Evolutionary conservation across 2,329 filamentous ascomycete species (phyloP), one percentile per base, ranked within the genome.

Genomic region (Trichothecium sympodiale): DNA sequence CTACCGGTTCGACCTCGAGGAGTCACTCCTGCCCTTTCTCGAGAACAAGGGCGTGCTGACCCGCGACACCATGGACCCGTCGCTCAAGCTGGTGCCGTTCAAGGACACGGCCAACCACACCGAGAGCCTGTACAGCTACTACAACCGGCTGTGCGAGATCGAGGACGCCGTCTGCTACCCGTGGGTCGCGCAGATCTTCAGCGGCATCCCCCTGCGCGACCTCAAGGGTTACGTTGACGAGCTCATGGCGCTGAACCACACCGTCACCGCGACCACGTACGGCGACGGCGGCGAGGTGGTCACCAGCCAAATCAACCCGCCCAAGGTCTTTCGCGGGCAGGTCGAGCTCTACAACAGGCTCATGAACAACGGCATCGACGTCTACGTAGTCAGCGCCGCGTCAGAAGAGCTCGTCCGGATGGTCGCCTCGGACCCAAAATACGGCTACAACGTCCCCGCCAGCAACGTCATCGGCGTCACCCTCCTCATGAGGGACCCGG

Each of bases 191-290:
- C 58, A 65, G 39, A 51, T 62, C 38, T 65, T 59, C 34, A 52
- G 54, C 29, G 62, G 60, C 17, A 47, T 65, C 25, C 53, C 61
- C 1, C 53, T 71, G 36, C 54, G 61, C 35, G 56, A 66, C 40
- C 55, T 66, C 26, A 64, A 63, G 47, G 58, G 55, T 39, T 61
- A 63, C 42, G 59, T 65, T 2, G 67, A 67, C 42, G 59, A 67
- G 41, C 54, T 69, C 39, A 62, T 68, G 50, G 55, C 61, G 1
- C 53, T 61, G 38, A 58, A 62, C 46, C 41, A 33, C 17, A 56
- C 54, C 8, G 54, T 65, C 4, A 40, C 51, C 5, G 49, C 52
- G n/a, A 54, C 51, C 5, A 49, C 52, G n/a, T 62, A 62, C 43
- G 61, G 46, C 31, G 51, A 57, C 8, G 56, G 42, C 14, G 58